phyloP scores from a whole-genome alignment of 257 asterid species.

The Cruciata laevipes region DNA sequence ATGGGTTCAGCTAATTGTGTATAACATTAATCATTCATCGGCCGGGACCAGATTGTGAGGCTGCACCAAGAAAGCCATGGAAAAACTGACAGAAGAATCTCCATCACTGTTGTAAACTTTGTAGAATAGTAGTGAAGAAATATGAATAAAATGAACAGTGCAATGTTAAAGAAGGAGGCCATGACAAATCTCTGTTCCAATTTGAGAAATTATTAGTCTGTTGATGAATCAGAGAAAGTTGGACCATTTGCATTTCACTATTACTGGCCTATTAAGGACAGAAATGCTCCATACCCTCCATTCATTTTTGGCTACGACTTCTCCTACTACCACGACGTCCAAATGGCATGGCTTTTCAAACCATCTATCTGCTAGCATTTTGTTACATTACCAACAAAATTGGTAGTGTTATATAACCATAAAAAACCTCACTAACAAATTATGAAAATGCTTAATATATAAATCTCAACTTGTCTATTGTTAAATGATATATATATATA shows the following conservation, averaged over 20 bases:
- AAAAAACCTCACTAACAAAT: no score
- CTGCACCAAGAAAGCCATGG: slow-evolving; percentile 23
- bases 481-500: no score
- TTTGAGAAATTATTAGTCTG: slow-evolving; percentile 30
- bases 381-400: neutral
- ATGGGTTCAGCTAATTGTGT: no score
- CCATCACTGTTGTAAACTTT: neutral
- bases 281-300: slow-evolving; percentile 35
- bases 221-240: slow-evolving; percentile 27
- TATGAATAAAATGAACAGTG: neutral
- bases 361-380: neutral
- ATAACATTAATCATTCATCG: no score
- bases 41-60: slow-evolving; percentile 25
- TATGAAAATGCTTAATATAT: no score
- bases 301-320: slow-evolving; percentile 9
- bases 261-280: slow-evolving; percentile 36
- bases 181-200: slow-evolving; percentile 20
- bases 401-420: no score
- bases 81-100: slow-evolving; percentile 27
- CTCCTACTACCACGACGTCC: neutral
- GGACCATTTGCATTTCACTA: slow-evolving; percentile 24
- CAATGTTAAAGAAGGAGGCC: slow-evolving; percentile 1
- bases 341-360: neutral
- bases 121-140: neutral
- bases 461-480: no score